Percentiles rank a stretch among this genome's conserved stretches.
phyloP scores from a whole-genome alignment of 768 basidiomycete species.

The Boletus speciosus region DNA sequence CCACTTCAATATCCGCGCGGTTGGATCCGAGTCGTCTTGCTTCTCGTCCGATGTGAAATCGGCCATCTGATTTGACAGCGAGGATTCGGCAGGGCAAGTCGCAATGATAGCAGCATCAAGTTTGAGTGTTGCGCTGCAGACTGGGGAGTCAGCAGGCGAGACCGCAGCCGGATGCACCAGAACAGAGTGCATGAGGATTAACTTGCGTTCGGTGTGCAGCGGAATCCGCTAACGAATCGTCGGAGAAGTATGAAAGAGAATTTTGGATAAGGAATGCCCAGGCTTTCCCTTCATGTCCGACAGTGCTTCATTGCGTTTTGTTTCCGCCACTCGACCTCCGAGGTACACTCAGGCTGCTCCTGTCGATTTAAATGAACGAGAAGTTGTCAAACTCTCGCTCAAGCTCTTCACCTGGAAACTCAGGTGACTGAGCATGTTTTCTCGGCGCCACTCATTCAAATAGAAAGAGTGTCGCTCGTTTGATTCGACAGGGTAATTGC shows the following conservation, averaged over 20 bases:
- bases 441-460: too few relatives aligned
- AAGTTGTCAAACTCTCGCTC: conserved; percentile 11
- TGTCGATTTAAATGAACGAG: conserved; percentile 6
- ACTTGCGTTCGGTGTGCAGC: background rate
- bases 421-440: background rate
- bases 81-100: background rate
- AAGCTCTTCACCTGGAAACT: conserved; percentile 12
- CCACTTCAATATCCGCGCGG: too few relatives aligned
- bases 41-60: background rate
- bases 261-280: conserved; percentile 7
- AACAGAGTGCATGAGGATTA: background rate
- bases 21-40: background rate
- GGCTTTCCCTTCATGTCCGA: conserved; percentile 6
- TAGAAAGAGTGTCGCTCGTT: too few relatives aligned
- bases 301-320: conserved; percentile 4
- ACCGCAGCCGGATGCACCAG: background rate
- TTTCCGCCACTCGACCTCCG: conserved; percentile 9
- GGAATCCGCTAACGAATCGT: conserved; percentile 4
- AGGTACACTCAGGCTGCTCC: conserved; percentile 7
- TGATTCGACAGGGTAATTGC: too few relatives aligned
- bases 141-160: background rate
- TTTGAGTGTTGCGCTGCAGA: background rate
- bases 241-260: conserved; percentile 9
- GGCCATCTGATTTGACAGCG: background rate
- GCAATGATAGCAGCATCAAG: background rate